Base-by-base conservation (phyloP, 2,329 filamentous ascomycete genomes). In the Aspergillus fumigatiaffinis region DNA sequence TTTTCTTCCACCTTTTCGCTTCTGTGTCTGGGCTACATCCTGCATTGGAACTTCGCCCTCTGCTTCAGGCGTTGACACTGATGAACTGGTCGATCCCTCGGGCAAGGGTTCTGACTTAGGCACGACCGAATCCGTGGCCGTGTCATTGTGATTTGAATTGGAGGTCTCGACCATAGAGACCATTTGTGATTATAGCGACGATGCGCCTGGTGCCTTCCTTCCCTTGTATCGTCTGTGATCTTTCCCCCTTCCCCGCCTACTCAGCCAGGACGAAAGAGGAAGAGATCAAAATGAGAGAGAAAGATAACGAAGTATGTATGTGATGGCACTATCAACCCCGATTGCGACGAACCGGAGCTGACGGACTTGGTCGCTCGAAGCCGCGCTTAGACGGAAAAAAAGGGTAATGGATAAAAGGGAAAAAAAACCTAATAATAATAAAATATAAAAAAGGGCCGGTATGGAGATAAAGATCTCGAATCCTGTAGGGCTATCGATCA, bases 1-100 rank as follows among this genome's bases (percentile, higher is more conserved):
- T 81, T 97, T 99, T 71, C 94, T 88, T 60, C 94, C 94, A 71
- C 94, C 94, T 81, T 99, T 99, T 71, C 94, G 87, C 82, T 99
- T 99, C 72, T 92, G 92, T 51, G 74, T 76, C 63, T 78, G 77
- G 55, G 74, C 70, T n/a, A 73, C 69, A 58, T 80, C 77, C 61
- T 75, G 76, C 12, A 65, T 71, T 53, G 75, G 64, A 35, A 68
- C 65, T 58, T 75, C 71, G 53, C 71, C 75, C 57, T 78, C 77
- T 10, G 73, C 70, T 50, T 80, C 78, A 12, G 77, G 77, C 2
- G 77, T 77, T 47, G 79, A 80, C 51, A 74, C 73, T n/a, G 71
- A 68, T 28, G 76, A 77, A 59, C 74, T 77, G 66, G 75, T 73
- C 38, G 76, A 77, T 57, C 72, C 73, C 59, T 78, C 77, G 28